Evolutionary conservation across 345 rosid genomes (phyloP).

Genomic region (Citrus mangshanensis): DNA sequence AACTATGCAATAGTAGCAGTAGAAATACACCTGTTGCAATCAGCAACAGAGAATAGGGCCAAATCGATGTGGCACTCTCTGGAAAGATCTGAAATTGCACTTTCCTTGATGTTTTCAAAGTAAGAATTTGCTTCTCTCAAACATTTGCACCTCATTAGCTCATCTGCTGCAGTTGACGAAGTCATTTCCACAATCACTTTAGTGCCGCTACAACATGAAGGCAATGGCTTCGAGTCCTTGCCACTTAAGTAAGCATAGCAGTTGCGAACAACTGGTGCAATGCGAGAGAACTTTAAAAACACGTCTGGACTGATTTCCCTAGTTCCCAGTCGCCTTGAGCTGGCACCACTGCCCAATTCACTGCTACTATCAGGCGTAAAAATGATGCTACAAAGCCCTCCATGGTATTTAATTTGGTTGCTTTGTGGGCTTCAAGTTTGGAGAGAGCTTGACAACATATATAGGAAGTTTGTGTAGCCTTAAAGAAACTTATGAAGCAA

Average conservation of each 20-base stretch:
- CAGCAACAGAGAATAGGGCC: neutral
- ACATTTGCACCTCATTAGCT: neutral
- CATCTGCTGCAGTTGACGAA: neutral
- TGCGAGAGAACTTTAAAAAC: neutral
- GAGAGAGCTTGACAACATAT: neutral
- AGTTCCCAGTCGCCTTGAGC: neutral
- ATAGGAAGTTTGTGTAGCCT: neutral
- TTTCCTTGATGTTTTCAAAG: neutral
- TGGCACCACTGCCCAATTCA: neutral
- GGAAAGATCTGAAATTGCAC: neutral
- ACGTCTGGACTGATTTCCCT: neutral
- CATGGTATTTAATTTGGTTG: neutral
- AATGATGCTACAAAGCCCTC: neutral
- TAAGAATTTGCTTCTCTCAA: neutral
- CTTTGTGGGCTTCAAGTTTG: neutral
- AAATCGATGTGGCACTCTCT: neutral
- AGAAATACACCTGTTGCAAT: neutral
- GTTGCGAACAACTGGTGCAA: neutral
- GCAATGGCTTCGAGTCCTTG: neutral
- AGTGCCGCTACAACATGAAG: neutral
- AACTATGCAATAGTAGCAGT: neutral
- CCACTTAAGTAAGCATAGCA: neutral
- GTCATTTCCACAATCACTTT: neutral
- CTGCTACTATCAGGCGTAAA: neutral
- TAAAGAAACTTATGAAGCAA: neutral